These are phyloP conservation scores for Asclepias syriaca DNA, from an alignment of 257 asterid species.

Conservation along the genomic window DNA sequence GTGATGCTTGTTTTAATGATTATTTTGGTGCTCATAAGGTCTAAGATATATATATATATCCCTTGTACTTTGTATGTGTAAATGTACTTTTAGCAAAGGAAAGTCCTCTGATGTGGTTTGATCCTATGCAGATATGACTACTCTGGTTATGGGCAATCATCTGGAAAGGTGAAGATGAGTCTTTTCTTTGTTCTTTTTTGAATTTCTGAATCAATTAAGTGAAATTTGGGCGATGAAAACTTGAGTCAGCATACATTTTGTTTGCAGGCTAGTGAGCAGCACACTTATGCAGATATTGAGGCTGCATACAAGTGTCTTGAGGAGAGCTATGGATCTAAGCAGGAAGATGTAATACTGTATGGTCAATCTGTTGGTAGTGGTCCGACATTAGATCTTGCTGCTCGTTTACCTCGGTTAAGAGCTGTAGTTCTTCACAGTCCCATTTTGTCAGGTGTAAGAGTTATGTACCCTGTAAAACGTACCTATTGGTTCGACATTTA, in stretches of 20 bases:
- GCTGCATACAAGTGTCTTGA: slow-evolving; percentile 45
- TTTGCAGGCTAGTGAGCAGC: slow-evolving; percentile 40
- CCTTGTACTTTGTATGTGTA: background rate
- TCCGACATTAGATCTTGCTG: slow-evolving; percentile 39
- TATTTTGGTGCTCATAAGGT: background rate
- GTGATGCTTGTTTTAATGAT: background rate
- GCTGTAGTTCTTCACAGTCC: slow-evolving; percentile 47
- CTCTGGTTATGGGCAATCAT: slow-evolving; percentile 92
- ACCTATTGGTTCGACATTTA: slow-evolving; percentile 45
- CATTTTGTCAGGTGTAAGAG: slow-evolving; percentile 41
- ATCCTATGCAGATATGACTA: slow-evolving; percentile 71
- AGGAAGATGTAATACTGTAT: slow-evolving; percentile 40
- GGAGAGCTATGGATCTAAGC: slow-evolving; percentile 43
- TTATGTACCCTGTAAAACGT: slow-evolving; percentile 42
- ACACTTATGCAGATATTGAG: slow-evolving; percentile 46
- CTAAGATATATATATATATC: background rate
- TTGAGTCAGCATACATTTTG: slow-evolving; percentile 8
- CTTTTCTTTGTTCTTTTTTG: background rate
- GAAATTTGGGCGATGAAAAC: background rate
- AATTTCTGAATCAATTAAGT: background rate
- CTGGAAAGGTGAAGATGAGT: slow-evolving; percentile 66
- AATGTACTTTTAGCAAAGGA: background rate
- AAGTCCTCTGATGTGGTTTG: slow-evolving; percentile 19
- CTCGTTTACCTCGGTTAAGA: slow-evolving; percentile 37
- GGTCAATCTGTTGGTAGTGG: slow-evolving; percentile 55